Evolutionary conservation across 768 basidiomycete genomes (phyloP).

Genomic region (Rhodosporidiobolus odoratus): DNA sequence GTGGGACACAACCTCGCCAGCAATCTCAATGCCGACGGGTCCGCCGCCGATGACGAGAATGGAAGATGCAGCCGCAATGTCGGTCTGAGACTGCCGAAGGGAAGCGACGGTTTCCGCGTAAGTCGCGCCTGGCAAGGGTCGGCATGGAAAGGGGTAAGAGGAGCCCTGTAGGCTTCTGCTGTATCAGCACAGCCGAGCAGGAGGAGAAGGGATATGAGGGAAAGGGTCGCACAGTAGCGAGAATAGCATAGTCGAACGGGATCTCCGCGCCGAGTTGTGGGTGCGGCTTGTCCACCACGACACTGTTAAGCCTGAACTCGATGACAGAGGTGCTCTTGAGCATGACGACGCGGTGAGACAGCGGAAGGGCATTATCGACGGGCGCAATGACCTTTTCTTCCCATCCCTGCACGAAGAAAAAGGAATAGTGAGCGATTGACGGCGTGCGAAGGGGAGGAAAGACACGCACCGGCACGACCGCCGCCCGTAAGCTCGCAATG

Average conservation of each 20-base stretch:
- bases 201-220: neutral
- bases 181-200: neutral
- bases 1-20: constrained; percentile 36
- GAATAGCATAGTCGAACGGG: constrained; percentile 29
- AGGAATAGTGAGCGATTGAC: neutral
- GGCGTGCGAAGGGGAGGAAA: neutral
- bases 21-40: constrained; percentile 40
- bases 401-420: constrained; percentile 16
- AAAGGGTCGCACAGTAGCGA: constrained; percentile 33
- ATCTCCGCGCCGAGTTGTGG: constrained; percentile 25
- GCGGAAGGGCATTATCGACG: constrained; percentile 3
- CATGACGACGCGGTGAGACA: neutral
- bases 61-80: constrained; percentile 6
- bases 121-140: constrained; percentile 11
- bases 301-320: constrained; percentile 1
- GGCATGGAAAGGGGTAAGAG: constrained; percentile 25
- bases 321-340: constrained; percentile 11
- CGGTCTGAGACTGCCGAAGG: constrained; percentile 18
- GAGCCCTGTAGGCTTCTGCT: constrained; percentile 16
- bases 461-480: constrained; percentile 10
- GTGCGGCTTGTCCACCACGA: constrained; percentile 24
- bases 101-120: constrained; percentile 9
- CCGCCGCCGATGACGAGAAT: constrained; percentile 36
- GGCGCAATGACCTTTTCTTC: constrained; percentile 25
- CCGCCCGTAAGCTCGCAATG: neutral